Base-by-base conservation (phyloP, 2,329 filamentous ascomycete genomes). In the Colletotrichum acutatum region DNA sequence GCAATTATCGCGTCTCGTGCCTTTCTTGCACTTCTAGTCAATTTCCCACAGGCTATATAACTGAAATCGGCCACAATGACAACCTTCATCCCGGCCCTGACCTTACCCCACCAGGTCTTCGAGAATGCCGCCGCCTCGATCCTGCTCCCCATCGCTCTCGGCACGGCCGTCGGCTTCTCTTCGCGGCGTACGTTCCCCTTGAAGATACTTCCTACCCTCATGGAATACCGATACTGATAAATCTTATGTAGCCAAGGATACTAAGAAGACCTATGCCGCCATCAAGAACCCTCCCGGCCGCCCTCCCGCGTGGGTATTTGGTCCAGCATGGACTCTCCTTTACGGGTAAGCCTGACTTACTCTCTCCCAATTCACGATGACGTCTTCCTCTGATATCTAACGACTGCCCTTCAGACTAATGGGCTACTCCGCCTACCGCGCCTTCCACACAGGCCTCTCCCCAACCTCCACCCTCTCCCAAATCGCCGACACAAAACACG, bases 371-470 rank as follows among this genome's bases (percentile, higher is more conserved):
- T n/a, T n/a, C 69, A 11, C 75, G 63, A 54, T 53, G 19, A 34
- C 37, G 37, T 14, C 12, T 12, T 42, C 16, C 46, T 16, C 66
- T 73, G 12, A 71, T 56, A 49, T 24, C 37, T 42, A 42, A 42
- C 24, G 5, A 14, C n/a, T 22, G n/a, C 9, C 52, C 22, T 16
- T 26, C 46, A 86, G 84, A 1, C 82, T 93, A 24, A 98, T 98
- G 94, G 96, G 96, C 72, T 98, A 97, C 82, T 93, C 94, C 26
- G 92, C 95, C 46, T 92, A 98, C 83, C 92, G 94, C 58, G 94
- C 93, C 67, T 91, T 93, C 79, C 89, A 83, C 24, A 85, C 84
- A 12, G 92, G 92, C 59, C 88, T 91, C 63, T 86, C 87, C 7
- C 90, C 91, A n/a, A 79, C 87, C 52, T 81, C 88, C 49, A 85